Conservation (phyloP, 352 stramenopile species). For the Pythium myriotylum region DNA sequence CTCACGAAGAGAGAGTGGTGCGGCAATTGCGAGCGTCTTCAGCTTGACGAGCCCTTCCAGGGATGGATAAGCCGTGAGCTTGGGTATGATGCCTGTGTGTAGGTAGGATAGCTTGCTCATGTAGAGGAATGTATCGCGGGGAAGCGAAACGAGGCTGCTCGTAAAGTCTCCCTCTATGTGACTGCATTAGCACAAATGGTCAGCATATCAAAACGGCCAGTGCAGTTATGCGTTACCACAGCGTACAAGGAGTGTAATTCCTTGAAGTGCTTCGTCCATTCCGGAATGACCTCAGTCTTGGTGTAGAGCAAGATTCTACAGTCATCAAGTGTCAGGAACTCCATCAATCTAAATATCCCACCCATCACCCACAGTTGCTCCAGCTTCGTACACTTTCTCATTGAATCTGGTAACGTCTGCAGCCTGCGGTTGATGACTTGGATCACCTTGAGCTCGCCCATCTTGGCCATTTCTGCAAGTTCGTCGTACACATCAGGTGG, state of each 20-base stretch:
- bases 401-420: slow-evolving; percentile 10
- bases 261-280: too few species aligned
- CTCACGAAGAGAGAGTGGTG: not conserved
- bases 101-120: slow-evolving; percentile 48
- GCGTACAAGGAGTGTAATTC: too few species aligned
- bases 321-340: too few species aligned
- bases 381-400: slow-evolving; percentile 17
- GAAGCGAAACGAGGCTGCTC: too few species aligned
- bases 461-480: slow-evolving; percentile 11
- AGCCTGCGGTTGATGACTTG: slow-evolving; percentile 33
- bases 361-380: slow-evolving; percentile 26
- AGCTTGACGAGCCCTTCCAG: slow-evolving; percentile 34
- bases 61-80: slow-evolving; percentile 37
- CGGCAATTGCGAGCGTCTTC: slow-evolving; percentile 34
- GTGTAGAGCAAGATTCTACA: slow-evolving; percentile 36
- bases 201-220: too few species aligned
- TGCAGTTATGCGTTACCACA: too few species aligned
- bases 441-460: slow-evolving; percentile 23
- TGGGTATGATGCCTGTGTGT: slow-evolving; percentile 32
- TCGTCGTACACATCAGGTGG: slow-evolving; percentile 11
- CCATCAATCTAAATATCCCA: too few species aligned
- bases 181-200: too few species aligned
- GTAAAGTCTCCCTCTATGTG: too few species aligned
- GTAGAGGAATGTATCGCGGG: slow-evolving; percentile 32
- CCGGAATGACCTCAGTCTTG: too few species aligned